A percentile compares a stretch with the other conserved stretches of the same genome.
Conservation (phyloP, 2,329 filamentous ascomycete species). For the Teratosphaeria epicoccoides region DNA sequence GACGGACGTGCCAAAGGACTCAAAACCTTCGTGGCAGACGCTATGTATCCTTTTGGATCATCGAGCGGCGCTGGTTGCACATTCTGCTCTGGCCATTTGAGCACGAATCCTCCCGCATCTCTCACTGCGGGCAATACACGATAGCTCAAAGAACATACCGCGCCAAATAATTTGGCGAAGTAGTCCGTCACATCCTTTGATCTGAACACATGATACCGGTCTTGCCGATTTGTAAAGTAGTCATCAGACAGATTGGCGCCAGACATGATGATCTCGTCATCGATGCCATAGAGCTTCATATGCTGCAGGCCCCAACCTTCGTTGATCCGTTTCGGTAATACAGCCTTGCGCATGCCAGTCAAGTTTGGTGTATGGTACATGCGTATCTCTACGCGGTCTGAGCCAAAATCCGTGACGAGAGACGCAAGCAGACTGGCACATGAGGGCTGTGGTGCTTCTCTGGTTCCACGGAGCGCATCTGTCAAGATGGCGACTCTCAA, state of each 20-base stretch:
- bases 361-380: conserved; percentile 98
- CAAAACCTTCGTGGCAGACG: conserved; percentile 56
- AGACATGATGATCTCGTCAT: conserved; percentile 91
- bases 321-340: conserved; percentile 82
- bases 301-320: conserved; percentile 98
- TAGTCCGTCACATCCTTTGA: conserved; percentile 72
- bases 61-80: conserved; percentile 63
- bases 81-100: conserved; percentile 67
- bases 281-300: conserved; percentile 96
- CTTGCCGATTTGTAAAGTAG: conserved; percentile 93
- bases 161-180: conserved; percentile 66
- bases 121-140: conserved; percentile 53
- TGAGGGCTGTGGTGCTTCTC: conserved; percentile 75
- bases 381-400: conserved; percentile 75
- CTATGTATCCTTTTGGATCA: conserved; percentile 58
- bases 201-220: conserved; percentile 84
- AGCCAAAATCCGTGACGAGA: conserved; percentile 72
- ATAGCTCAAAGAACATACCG: conserved; percentile 73
- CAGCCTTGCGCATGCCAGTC: conserved; percentile 71
- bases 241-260: conserved; percentile 89
- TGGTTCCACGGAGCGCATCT: conserved; percentile 80
- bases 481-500: conserved; percentile 82
- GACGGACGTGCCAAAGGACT: conserved; percentile 49
- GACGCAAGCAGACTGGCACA: conserved; percentile 80
- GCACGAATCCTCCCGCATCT: conserved; percentile 38